These are phyloP conservation scores for Cornus florida DNA, from an alignment of 148 eudicot species.

Conservation along the genomic window DNA sequence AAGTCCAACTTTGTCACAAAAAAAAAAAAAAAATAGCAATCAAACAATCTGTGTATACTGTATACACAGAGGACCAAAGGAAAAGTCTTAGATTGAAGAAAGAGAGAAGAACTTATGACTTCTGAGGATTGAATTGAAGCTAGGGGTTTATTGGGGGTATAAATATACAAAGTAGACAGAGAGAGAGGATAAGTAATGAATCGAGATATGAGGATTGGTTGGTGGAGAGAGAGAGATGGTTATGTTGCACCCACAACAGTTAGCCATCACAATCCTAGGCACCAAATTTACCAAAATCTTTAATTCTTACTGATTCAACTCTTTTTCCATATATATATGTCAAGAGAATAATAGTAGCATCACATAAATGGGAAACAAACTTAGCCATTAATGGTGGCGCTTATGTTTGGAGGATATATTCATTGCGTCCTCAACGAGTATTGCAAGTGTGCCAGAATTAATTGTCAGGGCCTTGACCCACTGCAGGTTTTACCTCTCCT, in stretches of 20 bases:
- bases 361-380: no score
- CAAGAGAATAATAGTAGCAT: not conserved
- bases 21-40: not conserved
- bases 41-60: no score
- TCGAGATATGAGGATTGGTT: constrained; percentile 14
- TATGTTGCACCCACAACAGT: constrained; percentile 30
- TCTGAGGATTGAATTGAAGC: constrained; percentile 12
- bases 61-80: not conserved
- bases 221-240: not conserved
- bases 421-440: not conserved
- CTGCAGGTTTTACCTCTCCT: no score
- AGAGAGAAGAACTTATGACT: not conserved
- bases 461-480: not conserved
- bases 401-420: not conserved
- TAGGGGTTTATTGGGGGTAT: constrained; percentile 3
- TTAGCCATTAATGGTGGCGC: not conserved
- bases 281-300: constrained; percentile 26
- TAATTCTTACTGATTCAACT: constrained; percentile 15
- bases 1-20: not conserved
- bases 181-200: constrained; percentile 11
- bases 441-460: not conserved
- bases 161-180: constrained; percentile 3
- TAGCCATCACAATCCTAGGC: constrained; percentile 50
- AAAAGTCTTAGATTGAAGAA: constrained; percentile 18
- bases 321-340: not conserved